Conservation (phyloP, 148 eudicot genomes). For the Chenopodium quinoa region DNA sequence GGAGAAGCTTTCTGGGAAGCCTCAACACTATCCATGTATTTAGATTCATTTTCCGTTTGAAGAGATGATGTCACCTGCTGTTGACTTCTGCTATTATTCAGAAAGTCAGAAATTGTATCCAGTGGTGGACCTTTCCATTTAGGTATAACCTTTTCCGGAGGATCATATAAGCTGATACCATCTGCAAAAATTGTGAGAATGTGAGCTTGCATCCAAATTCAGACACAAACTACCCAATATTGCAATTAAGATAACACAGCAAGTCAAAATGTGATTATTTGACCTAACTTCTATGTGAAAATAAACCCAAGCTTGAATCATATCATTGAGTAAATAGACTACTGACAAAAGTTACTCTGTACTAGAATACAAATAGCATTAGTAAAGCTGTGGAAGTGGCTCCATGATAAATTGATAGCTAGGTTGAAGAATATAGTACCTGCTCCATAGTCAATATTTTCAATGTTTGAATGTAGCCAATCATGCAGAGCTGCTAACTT, state of each 20-base stretch:
- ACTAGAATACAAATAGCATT: background rate
- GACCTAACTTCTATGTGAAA: background rate
- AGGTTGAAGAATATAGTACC: slow-evolving; percentile 42
- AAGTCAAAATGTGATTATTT: background rate
- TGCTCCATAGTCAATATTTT: slow-evolving; percentile 94
- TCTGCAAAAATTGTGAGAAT: slow-evolving; percentile 41
- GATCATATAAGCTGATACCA: slow-evolving; percentile 86
- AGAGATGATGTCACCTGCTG: slow-evolving; percentile 28
- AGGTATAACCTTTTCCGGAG: slow-evolving; percentile 84
- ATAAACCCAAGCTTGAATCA: background rate
- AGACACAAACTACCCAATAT: background rate
- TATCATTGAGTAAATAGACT: background rate
- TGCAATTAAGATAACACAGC: background rate
- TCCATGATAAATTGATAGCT: background rate
- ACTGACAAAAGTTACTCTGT: background rate
- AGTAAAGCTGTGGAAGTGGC: background rate
- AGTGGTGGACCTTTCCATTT: slow-evolving; percentile 91
- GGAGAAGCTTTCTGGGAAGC: slow-evolving; percentile 24
- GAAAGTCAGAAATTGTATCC: slow-evolving; percentile 51
- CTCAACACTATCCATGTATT: slow-evolving; percentile 16
- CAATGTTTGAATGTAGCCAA: slow-evolving; percentile 84
- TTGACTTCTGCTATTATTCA: slow-evolving; percentile 35
- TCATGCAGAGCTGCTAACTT: slow-evolving; percentile 62
- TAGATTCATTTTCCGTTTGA: slow-evolving; percentile 37
- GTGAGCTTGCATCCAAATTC: background rate